Evolutionary conservation across 176 grass and related monocot species (phyloP).

Genomic region (Melocanna baccifera): DNA sequence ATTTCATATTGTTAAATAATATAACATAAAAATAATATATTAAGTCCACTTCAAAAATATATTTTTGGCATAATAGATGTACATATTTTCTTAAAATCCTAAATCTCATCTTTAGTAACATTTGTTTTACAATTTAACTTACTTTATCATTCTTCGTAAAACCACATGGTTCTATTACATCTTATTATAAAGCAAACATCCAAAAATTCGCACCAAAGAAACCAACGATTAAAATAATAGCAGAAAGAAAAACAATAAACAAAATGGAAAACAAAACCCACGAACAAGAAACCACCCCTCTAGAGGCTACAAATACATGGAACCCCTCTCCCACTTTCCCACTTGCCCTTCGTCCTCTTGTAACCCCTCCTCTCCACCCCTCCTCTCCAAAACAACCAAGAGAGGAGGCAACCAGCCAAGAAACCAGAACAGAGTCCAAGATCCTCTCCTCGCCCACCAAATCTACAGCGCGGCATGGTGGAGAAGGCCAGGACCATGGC

Average conservation of each 20-base stretch:
- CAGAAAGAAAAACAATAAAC: not conserved
- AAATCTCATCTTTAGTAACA: too few species aligned
- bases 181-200: not conserved
- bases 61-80: not conserved
- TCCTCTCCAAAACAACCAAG: not conserved
- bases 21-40: not conserved
- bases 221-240: not conserved
- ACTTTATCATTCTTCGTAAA: not conserved
- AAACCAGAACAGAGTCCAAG: not conserved
- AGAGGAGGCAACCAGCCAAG: not conserved
- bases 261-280: not conserved
- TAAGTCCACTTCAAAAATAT: not conserved
- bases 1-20: too few species aligned
- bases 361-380: not conserved
- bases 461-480: constrained; percentile 13
- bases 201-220: not conserved
- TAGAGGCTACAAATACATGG: constrained; percentile 37
- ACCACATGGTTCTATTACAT: not conserved
- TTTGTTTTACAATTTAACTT: too few species aligned
- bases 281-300: constrained; percentile 11
- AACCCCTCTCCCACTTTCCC: not conserved
- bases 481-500: constrained; percentile 30
- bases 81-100: too few species aligned
- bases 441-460: not conserved
- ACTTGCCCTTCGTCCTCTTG: not conserved